Conservation (phyloP, 345 rosid species). For the Arabidopsis arenosa region DNA sequence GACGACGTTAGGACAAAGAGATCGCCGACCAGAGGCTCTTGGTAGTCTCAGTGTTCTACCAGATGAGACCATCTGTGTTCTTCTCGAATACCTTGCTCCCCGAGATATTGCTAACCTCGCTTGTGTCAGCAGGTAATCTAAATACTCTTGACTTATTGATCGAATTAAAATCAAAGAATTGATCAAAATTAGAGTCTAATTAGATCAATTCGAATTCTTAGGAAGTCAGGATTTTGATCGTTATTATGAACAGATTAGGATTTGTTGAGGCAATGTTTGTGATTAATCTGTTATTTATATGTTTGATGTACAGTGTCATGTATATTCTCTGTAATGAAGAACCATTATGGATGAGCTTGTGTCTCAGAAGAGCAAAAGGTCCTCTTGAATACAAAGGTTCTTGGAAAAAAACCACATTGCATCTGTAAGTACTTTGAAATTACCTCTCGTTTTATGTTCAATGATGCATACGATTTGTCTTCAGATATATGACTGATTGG, state of each 20-base stretch:
- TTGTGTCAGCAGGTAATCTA: conserved; percentile 85
- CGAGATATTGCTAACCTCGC: conserved; percentile 78
- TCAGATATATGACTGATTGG: conserved; percentile 3
- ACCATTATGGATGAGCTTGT: conserved; percentile 88
- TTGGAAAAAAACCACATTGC: conserved; percentile 83
- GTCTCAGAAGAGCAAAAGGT: conserved; percentile 59
- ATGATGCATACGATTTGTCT: not conserved
- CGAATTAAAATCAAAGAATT: not conserved
- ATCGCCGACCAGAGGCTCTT: conserved; percentile 75
- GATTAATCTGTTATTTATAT: not conserved
- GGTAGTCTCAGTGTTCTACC: conserved; percentile 70
- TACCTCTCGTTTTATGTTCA: conserved; percentile 2
- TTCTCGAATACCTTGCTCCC: conserved; percentile 67
- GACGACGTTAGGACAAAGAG: conserved; percentile 45
- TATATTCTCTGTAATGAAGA: conserved; percentile 89
- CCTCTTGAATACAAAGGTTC: conserved; percentile 74
- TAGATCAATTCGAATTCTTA: not conserved
- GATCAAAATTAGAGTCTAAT: not conserved
- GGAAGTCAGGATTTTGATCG: conserved; percentile 7
- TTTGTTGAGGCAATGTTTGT: not conserved
- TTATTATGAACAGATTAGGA: not conserved
- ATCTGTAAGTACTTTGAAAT: conserved; percentile 52
- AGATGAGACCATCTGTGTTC: conserved; percentile 70
- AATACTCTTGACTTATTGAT: not conserved
- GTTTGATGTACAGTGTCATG: conserved; percentile 63